Base-by-base conservation (phyloP, 2,329 filamentous ascomycete genomes). In the Talaromyces islandicus region DNA sequence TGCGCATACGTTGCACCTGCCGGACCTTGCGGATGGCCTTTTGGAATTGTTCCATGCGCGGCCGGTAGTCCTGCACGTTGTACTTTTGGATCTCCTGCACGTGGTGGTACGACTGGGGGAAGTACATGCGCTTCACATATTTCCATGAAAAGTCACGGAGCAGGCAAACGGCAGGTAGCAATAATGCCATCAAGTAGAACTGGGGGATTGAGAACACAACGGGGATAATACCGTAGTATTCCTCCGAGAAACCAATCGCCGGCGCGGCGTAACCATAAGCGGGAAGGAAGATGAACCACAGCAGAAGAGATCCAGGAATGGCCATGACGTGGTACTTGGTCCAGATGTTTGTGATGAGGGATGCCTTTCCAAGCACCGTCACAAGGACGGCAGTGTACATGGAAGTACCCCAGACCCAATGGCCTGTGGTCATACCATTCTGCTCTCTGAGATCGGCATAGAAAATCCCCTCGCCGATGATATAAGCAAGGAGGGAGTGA, bases 41-140 rank as follows among this genome's bases (percentile, higher is more conserved):
- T 78, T 99, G 94, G 82, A 99, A 99, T 78, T 99, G 94, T 72
- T 99, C 94, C 94, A 99, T 99, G 71, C 94, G 88, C 63, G 94
- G 94, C 71, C 94, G 84, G 77, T 99, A 99, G 78, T 99, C 94
- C 78, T 99, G 94, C 62, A 99, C 96, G 70, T 99, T 99, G 80
- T 97, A 99, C 78, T 99, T 99, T 76, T 99, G 94, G 68, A 99
- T 99, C 79, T 99, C 94, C 77, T 99, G 94, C 64, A 99, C 94
- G 74, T 99, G 94, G 69, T 99, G 94, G 71, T 99, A 99, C 50
- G 91, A 87, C 77, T 97, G 90, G 24, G 94, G 94, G 67, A 88
- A 88, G 78, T 97, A 99, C 92, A 99, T 97, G 65, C 94, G 85
- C 81, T 96, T 97, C 63, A 86, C 87, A 68, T 97, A 99, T 81